Conservation (phyloP, 2,329 filamentous ascomycete species). For the Pseudocercospora macadamiae region DNA sequence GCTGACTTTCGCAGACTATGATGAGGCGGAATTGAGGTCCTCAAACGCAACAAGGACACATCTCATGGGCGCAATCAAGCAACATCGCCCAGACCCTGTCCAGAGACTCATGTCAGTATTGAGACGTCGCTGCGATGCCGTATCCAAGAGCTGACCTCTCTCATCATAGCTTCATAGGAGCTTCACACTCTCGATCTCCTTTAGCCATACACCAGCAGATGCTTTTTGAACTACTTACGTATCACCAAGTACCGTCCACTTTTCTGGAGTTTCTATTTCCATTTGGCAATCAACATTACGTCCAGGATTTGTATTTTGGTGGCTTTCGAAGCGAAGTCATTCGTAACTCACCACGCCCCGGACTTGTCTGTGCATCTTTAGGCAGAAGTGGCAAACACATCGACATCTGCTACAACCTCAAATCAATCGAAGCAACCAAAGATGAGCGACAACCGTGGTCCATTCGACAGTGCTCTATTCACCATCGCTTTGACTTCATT, state of each 20-base stretch:
- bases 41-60: not conserved
- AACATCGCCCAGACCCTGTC: not conserved
- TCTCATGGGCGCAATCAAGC: not conserved
- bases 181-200: not conserved
- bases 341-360: constrained; percentile 17
- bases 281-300: constrained; percentile 39
- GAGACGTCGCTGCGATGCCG: not conserved
- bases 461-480: constrained; percentile 42
- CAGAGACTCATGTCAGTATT: not conserved
- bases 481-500: constrained; percentile 45
- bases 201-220: constrained; percentile 7
- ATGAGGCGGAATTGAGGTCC: not conserved
- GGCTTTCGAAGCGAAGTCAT: constrained; percentile 39
- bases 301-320: constrained; percentile 43
- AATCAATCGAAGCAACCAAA: constrained; percentile 33
- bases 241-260: constrained; percentile 40
- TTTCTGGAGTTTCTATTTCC: constrained; percentile 46
- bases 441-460: constrained; percentile 37
- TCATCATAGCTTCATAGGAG: not conserved
- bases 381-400: constrained; percentile 43
- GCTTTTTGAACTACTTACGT: constrained; percentile 28
- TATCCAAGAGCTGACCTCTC: not conserved
- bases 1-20: not conserved
- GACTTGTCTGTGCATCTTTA: constrained; percentile 33
- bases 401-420: constrained; percentile 46